A percentile compares a stretch with the other conserved stretches of the same genome.
These are phyloP conservation scores for Ganoderma sinense DNA, from an alignment of 1,284 basidiomycete genomes.

Conservation along the genomic window DNA sequence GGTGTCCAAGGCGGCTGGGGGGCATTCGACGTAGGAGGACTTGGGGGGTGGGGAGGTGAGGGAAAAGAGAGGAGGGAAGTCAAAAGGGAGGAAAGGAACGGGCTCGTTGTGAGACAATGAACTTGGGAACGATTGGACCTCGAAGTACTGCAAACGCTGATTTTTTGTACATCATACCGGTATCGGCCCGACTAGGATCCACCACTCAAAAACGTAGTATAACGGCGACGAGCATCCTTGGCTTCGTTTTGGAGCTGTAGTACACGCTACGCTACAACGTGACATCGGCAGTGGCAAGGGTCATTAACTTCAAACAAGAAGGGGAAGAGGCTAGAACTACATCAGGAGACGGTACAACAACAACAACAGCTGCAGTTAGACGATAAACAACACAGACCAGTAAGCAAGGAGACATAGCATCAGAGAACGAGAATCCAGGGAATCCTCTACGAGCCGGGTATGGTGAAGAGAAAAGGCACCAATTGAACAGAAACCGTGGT, in stretches of 20 bases:
- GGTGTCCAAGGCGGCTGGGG: background rate
- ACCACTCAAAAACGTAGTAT: background rate
- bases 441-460: slow-evolving; percentile 7
- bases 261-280: background rate
- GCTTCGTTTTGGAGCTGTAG: background rate
- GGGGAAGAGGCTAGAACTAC: slow-evolving; percentile 20
- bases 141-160: background rate
- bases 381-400: slow-evolving; percentile 12
- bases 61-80: too few species aligned
- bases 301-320: background rate
- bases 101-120: background rate
- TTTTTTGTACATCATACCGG: background rate
- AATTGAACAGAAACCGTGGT: background rate
- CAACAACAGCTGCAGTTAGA: slow-evolving; percentile 21
- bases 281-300: background rate
- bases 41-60: background rate
- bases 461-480: background rate
- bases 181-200: background rate
- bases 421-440: background rate
- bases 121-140: background rate
- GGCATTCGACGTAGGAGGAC: background rate
- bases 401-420: background rate
- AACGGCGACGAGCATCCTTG: background rate
- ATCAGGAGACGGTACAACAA: slow-evolving; percentile 24
- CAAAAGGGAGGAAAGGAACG: background rate